Evolutionary conservation across 2,329 filamentous ascomycete species (phyloP).

Genomic region (Orbilia brochopaga): DNA sequence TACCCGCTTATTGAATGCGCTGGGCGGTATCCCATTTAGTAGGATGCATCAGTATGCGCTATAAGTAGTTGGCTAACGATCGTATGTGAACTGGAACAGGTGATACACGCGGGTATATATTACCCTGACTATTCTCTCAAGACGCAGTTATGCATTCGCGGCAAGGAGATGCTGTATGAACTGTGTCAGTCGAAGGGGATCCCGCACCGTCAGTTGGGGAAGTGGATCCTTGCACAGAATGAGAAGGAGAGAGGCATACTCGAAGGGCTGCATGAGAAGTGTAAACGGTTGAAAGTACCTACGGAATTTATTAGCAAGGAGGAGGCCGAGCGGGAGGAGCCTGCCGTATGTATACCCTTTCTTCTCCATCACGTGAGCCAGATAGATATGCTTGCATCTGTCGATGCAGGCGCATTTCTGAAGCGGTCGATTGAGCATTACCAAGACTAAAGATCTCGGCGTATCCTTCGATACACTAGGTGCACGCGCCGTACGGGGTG

Average conservation of each 20-base stretch:
- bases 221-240: slow-evolving; percentile 94
- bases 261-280: slow-evolving; percentile 63
- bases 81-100: slow-evolving; percentile 60
- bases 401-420: too few relatives aligned
- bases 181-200: slow-evolving; percentile 74
- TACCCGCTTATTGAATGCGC: too few relatives aligned
- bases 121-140: slow-evolving; percentile 80
- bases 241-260: slow-evolving; percentile 70
- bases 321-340: slow-evolving; percentile 72
- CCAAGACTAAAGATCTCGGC: not conserved
- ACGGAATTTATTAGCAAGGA: slow-evolving; percentile 70
- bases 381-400: too few relatives aligned
- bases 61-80: not conserved
- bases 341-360: slow-evolving; percentile 68
- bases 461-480: slow-evolving; percentile 15
- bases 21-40: too few relatives aligned
- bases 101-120: slow-evolving; percentile 95
- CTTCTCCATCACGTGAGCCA: too few relatives aligned
- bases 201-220: slow-evolving; percentile 76
- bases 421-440: not conserved
- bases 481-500: slow-evolving; percentile 64
- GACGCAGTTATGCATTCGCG: slow-evolving; percentile 78
- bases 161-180: slow-evolving; percentile 77
- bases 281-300: slow-evolving; percentile 65
- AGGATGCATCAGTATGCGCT: too few relatives aligned